A percentile compares a stretch with the other conserved stretches of the same genome.
Conservation (phyloP, 169 alveolate species). For the Haemoproteus tartakovskyi region DNA sequence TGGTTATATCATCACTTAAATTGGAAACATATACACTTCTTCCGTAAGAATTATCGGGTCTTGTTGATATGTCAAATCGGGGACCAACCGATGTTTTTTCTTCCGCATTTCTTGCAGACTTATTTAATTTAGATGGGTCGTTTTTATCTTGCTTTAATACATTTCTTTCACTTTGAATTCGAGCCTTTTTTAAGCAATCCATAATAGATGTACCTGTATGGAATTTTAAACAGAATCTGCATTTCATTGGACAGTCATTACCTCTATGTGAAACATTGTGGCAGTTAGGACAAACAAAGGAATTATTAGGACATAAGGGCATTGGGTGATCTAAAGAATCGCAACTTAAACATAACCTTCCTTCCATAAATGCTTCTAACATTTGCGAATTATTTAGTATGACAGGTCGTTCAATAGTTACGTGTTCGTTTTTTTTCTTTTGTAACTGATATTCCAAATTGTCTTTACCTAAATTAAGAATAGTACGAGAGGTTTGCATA, state of each 20-base stretch:
- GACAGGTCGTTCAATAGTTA: conserved; percentile 54
- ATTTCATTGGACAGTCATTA: conserved; percentile 64
- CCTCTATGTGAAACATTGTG: conserved; percentile 76
- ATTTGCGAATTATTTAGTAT: conserved; percentile 57
- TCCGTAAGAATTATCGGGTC: conserved; percentile 64
- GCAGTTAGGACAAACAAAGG: conserved; percentile 78
- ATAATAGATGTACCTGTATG: conserved; percentile 49
- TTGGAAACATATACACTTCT: conserved; percentile 63
- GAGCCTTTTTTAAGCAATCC: conserved; percentile 64
- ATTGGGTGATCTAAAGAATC: conserved; percentile 75
- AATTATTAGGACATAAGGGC: conserved; percentile 75
- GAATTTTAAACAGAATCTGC: conserved; percentile 49
- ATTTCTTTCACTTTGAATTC: conserved; percentile 53
- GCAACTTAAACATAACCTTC: conserved; percentile 75
- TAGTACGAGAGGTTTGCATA: neutral
- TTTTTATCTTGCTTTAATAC: conserved; percentile 14
- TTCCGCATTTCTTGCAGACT: conserved; percentile 4
- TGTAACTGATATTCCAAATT: neutral
- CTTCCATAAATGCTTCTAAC: conserved; percentile 68
- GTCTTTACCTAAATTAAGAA: neutral
- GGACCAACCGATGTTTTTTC: conserved; percentile 43
- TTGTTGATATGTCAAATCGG: conserved; percentile 54
- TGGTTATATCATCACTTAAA: conserved; percentile 53
- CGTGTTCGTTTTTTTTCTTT: conserved; percentile 8
- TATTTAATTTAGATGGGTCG: conserved; percentile 13